Conservation (phyloP, 345 rosid genomes). For the Chamaenerion angustifolium region DNA sequence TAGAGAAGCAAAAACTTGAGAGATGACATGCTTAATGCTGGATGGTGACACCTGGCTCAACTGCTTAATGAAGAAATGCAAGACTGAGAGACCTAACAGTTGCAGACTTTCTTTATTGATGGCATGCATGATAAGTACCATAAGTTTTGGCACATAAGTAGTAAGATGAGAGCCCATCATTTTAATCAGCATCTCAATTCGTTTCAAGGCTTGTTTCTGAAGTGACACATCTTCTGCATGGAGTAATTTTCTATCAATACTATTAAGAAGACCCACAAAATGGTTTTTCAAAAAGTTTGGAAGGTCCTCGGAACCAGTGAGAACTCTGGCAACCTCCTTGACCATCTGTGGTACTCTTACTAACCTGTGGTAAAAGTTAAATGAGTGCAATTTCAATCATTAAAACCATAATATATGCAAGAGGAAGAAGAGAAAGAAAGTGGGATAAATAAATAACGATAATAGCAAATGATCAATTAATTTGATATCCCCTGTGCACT, state of each 20-base stretch:
- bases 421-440: too few relatives aligned
- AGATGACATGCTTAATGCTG: conserved; percentile 73
- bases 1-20: conserved; percentile 91
- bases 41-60: conserved; percentile 66
- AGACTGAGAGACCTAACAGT: conserved; percentile 70
- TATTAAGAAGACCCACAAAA: conserved; percentile 92
- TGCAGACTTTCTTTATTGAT: conserved; percentile 74
- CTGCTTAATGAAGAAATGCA: conserved; percentile 69
- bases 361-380: conserved; percentile 30
- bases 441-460: too few relatives aligned
- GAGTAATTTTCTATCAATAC: conserved; percentile 85
- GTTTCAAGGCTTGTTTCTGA: conserved; percentile 84
- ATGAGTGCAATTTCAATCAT: too few relatives aligned
- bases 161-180: conserved; percentile 85
- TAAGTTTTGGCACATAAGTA: conserved; percentile 83
- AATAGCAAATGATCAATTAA: too few relatives aligned
- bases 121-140: conserved; percentile 96
- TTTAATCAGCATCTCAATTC: conserved; percentile 76
- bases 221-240: conserved; percentile 55
- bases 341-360: conserved; percentile 64
- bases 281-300: conserved; percentile 80
- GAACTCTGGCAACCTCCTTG: conserved; percentile 64
- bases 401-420: too few relatives aligned
- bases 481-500: too few relatives aligned
- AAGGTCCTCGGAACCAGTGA: conserved; percentile 70